Base-by-base conservation (phyloP, 805 yeast genomes). In the Saturnispora kantuleensis region DNA sequence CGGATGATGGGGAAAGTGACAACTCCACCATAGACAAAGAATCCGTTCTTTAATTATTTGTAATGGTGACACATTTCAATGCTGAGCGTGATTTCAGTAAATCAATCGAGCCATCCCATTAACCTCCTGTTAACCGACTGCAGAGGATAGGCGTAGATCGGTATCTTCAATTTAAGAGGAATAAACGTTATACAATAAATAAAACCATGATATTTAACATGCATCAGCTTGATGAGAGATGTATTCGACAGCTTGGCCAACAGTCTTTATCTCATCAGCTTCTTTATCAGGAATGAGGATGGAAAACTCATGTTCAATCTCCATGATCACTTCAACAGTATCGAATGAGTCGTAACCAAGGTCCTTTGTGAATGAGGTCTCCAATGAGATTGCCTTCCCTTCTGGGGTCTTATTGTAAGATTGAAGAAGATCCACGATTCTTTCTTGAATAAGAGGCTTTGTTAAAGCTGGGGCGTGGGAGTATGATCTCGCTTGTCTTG, bases 221-320 rank as follows among this genome's bases (percentile, higher is more conserved):
- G 68, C 66, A 51, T 63, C 73, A 33, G 79, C 74, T 65, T 83
- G 84, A 55, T 80, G 75, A 50, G 76, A 72, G 55, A 90, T 84
- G 69, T 86, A 86, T 58, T 88, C 87, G 51, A 89, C 77, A 49
- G 96, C 95, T 70, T 89, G 95, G 55, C 86, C 88, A 52, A 93
- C 93, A 46, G 95, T 85, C 71, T 84, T 87, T 65, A 93, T 81
- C 62, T 84, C 89, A 63, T 90, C 97, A 45, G 96, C 93, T 56
- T 86, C 85, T 63, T 84, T 81, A 69, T 87, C 96, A 32, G 94
- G 87, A 60, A 85, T 78, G 63, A 82, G 84, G 60, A 86, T 76
- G 57, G 85, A 87, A 55, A 79, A 79, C 62, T 81, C 77, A 60
- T 77, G 80, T 63, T 81, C 87, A 54, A 81, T 71, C 50, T 84